These are phyloP conservation scores for Solanum infundibuliforme DNA, from an alignment of 257 asterid genomes.

Conservation along the genomic window DNA sequence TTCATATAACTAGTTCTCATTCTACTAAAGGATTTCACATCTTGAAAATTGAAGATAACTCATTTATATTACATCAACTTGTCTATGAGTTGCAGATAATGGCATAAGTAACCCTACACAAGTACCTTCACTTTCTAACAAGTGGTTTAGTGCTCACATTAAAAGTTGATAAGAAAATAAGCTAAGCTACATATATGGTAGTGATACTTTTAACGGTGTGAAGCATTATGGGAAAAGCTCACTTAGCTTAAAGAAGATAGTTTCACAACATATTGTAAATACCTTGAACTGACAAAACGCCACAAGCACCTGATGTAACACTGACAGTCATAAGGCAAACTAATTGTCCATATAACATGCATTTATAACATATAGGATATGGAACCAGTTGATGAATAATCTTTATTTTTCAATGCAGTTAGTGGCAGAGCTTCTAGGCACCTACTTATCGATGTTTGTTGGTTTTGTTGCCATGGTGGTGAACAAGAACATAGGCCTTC, in stretches of 20 bases:
- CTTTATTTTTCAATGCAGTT: not conserved
- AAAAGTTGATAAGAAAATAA: not conserved
- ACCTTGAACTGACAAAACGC: not conserved
- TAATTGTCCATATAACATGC: not conserved
- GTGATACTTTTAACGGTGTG: no score
- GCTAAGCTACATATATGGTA: not conserved
- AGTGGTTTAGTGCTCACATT: not conserved
- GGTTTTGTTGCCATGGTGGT: conserved; percentile 5
- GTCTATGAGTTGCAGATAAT: not conserved
- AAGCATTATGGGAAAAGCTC: not conserved
- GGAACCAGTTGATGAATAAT: not conserved
- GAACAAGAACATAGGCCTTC: not conserved
- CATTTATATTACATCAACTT: not conserved
- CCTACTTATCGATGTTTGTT: conserved; percentile 1
- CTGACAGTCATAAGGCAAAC: not conserved
- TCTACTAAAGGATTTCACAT: not conserved
- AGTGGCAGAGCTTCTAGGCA: conserved; percentile 4
- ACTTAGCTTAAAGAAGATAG: not conserved
- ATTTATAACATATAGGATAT: not conserved
- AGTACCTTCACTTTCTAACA: not conserved
- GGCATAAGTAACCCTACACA: not conserved
- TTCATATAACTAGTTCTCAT: not conserved
- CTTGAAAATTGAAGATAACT: not conserved
- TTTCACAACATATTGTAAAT: not conserved
- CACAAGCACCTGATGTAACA: not conserved